Conservation (phyloP, 2,329 filamentous ascomycete species). For the Calycina herbarum region DNA sequence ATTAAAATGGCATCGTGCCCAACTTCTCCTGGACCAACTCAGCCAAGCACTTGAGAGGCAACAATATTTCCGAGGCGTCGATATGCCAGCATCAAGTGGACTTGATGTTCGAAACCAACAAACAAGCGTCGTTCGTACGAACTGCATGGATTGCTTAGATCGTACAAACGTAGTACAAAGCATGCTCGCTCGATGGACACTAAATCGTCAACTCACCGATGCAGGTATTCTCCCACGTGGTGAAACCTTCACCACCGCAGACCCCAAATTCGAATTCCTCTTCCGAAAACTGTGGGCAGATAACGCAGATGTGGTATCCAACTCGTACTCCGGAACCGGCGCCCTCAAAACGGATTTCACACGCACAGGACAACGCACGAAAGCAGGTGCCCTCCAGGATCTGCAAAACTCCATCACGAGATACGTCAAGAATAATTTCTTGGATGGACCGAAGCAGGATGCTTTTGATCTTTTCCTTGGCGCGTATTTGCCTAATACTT, state of each 20-base stretch:
- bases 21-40: slow-evolving; percentile 81
- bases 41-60: slow-evolving; percentile 74
- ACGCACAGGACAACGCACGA: slow-evolving; percentile 86
- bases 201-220: slow-evolving; percentile 87
- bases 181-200: slow-evolving; percentile 86
- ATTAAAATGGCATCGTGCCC: slow-evolving; percentile 86
- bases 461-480: slow-evolving; percentile 94
- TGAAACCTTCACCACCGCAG: slow-evolving; percentile 70
- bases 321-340: slow-evolving; percentile 90
- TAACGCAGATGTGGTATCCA: slow-evolving; percentile 93
- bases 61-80: slow-evolving; percentile 89
- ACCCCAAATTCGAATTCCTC: slow-evolving; percentile 80
- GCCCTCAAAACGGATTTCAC: slow-evolving; percentile 98
- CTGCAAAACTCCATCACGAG: slow-evolving; percentile 83
- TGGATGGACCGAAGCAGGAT: slow-evolving; percentile 91
- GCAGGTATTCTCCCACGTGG: slow-evolving; percentile 75
- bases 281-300: slow-evolving; percentile 99
- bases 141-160: slow-evolving; percentile 99
- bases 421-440: slow-evolving; percentile 92
- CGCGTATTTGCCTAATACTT: slow-evolving; percentile 74
- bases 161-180: slow-evolving; percentile 97
- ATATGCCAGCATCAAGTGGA: slow-evolving; percentile 74
- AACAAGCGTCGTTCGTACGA: slow-evolving; percentile 89
- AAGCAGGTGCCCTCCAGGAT: slow-evolving; percentile 81
- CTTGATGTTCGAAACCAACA: slow-evolving; percentile 81